A percentile compares a stretch with the other conserved stretches of the same genome.
Conservation (phyloP, 1,284 basidiomycete genomes). For the Phellinidium pouzarii region DNA sequence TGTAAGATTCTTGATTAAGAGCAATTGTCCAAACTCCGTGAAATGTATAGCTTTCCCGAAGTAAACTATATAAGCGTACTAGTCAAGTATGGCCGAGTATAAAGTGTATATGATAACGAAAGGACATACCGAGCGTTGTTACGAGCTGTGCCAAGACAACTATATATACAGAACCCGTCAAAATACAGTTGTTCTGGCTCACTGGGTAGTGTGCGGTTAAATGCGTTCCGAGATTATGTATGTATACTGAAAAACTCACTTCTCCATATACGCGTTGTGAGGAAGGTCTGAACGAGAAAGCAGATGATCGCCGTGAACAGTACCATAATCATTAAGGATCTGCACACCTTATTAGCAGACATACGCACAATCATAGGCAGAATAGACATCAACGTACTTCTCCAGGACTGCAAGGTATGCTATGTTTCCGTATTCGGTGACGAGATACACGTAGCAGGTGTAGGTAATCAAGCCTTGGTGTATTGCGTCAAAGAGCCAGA, state of each 20-base stretch:
- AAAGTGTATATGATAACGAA: too few relatives aligned
- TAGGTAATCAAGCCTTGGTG: constrained; percentile 10
- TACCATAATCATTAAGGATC: background rate
- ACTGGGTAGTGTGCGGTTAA: background rate
- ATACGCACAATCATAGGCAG: background rate
- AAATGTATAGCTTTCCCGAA: background rate
- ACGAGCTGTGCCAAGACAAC: background rate
- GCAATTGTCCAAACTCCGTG: background rate
- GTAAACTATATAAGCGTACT: background rate
- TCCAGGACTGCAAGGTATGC: background rate
- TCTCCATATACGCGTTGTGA: constrained; percentile 3
- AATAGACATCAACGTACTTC: background rate
- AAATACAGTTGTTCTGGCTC: constrained; percentile 1
- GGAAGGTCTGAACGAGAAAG: constrained; percentile 1
- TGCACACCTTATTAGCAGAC: background rate
- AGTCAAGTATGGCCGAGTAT: background rate
- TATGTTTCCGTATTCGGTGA: constrained; percentile 3
- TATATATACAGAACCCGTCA: background rate
- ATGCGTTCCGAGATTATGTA: too few relatives aligned
- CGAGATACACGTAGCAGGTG: constrained; percentile 4
- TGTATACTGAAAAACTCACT: background rate
- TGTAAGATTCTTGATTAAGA: background rate
- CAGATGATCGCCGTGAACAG: background rate
- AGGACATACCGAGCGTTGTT: background rate
- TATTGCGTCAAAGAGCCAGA: constrained; percentile 6